Percentiles rank a stretch among this genome's conserved stretches.
phyloP scores from a whole-genome alignment of 768 basidiomycete genomes.

The Megacollybia marginata region DNA sequence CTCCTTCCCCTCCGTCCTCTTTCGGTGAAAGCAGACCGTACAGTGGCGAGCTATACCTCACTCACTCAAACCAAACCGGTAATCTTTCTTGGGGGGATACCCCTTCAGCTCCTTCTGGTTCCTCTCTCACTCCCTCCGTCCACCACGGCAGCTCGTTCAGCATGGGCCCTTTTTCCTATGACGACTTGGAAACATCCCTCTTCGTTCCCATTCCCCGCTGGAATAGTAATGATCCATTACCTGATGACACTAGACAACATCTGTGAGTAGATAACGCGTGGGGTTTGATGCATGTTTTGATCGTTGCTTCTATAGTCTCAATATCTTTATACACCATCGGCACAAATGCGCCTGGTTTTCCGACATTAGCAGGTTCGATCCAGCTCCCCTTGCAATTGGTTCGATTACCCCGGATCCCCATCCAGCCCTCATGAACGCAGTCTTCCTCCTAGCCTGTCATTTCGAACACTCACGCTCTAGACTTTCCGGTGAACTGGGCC shows the following conservation, averaged over 20 bases:
- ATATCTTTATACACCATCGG: constrained; percentile 47
- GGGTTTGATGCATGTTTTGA: not conserved
- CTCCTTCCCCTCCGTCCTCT: too few relatives aligned
- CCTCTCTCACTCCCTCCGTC: constrained; percentile 1
- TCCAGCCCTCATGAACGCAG: constrained; percentile 53
- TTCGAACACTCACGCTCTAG: constrained; percentile 33
- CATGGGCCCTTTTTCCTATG: not conserved
- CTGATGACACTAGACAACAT: constrained; percentile 27
- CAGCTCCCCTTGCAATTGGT: constrained; percentile 21
- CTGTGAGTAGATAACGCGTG: constrained; percentile 22
- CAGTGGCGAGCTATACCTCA: not conserved
- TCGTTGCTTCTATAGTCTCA: constrained; percentile 28
- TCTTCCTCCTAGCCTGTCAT: constrained; percentile 53
- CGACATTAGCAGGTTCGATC: constrained; percentile 35
- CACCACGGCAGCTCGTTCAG: not conserved
- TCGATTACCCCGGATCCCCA: constrained; percentile 31
- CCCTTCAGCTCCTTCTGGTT: not conserved
- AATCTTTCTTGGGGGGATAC: not conserved
- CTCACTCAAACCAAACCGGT: not conserved
- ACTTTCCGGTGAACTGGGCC: constrained; percentile 33
- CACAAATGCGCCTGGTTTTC: constrained; percentile 55
- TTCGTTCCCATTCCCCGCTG: constrained; percentile 8
- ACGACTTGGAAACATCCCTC: not conserved
- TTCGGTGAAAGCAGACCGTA: too few relatives aligned
- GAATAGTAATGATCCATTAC: constrained; percentile 19